Evolutionary conservation across 2,329 filamentous ascomycete genomes (phyloP), one percentile per base, ranked within the genome.

Genomic region (Albifimbria verrucaria): DNA sequence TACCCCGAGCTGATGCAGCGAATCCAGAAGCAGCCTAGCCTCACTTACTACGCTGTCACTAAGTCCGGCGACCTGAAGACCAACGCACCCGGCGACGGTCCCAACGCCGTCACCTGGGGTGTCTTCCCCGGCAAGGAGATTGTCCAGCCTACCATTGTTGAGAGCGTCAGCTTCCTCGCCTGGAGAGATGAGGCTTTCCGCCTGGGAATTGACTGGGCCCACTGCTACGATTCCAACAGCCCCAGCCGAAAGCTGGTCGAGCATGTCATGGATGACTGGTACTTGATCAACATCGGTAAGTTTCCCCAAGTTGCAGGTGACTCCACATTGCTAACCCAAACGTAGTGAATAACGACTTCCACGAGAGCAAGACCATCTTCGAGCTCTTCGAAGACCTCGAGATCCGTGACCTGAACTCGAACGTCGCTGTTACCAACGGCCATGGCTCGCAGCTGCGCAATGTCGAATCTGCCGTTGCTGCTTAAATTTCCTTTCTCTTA

Each of bases 81-180:
- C 24, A 97, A 99, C 65, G 86, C 91, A 2, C 86, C 87, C 9
- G 83, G 85, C 21, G 91, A 95, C 61, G 90, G 91, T 6, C 94
- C 94, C 36, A 99, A 99, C 64, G 94, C 94, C n/a, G 90, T 99
- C 48, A 99, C 94, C 2, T 99, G 94, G 94, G 94, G 94, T 72
- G 95, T 99, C 28, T 99, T 97, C 77, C 93, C 94, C 0, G 94
- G 94, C 54, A 96, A 97, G 71, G 94, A 99, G 72, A 97, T 99
- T 67, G 92, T 99, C n/a, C 94, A 99, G 72, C 94, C 94, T 15
- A 99, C 94, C n/a, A 97, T 99, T 64, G 94, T 99, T 50, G 94
- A 99, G 75, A 95, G 90, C 18, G 88, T 99, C 69, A 96, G 90
- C 69, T 99, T 99, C 81, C 78, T 99, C 51, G 94, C 94, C 2